A percentile compares a stretch with the other conserved stretches of the same genome.
Evolutionary conservation across 1,284 basidiomycete genomes (phyloP).

Genomic region (Ceraceosorus guamensis): DNA sequence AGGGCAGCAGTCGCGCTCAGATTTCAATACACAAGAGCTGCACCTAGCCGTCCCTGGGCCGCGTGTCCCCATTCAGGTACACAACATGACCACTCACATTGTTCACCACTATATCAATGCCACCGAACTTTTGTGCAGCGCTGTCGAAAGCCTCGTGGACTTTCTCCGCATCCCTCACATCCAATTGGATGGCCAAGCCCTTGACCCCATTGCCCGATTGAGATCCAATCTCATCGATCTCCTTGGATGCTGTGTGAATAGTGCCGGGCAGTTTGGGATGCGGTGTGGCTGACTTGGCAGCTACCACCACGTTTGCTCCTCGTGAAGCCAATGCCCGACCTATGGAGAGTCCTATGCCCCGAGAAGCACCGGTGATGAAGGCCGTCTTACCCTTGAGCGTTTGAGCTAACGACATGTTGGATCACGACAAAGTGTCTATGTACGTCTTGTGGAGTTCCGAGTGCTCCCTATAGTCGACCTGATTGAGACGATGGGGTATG

Average conservation of each 20-base stretch:
- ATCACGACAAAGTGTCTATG: no score
- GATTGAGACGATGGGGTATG: no score
- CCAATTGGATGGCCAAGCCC: constrained; percentile 41
- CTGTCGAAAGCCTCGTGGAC: constrained; percentile 34
- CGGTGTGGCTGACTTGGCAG: constrained; percentile 24
- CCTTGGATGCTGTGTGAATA: constrained; percentile 44
- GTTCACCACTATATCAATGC: constrained; percentile 45
- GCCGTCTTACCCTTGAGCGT: no score
- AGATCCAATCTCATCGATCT: constrained; percentile 29
- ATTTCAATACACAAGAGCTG: no score
- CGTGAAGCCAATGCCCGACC: constrained; percentile 25
- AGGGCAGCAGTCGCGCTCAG: not conserved
- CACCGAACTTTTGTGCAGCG: constrained; percentile 30
- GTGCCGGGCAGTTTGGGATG: constrained; percentile 40
- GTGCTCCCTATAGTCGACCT: no score
- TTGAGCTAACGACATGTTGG: no score
- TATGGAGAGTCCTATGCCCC: constrained; percentile 40
- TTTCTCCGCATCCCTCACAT: constrained; percentile 35
- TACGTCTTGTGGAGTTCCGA: no score
- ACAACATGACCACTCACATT: constrained; percentile 22
- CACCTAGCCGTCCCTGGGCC: not conserved
- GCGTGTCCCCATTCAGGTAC: not conserved
- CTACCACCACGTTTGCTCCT: constrained; percentile 39
- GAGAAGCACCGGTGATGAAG: constrained; percentile 31
- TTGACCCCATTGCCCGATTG: constrained; percentile 8